A percentile compares a stretch with the other conserved stretches of the same genome.
Conservation (phyloP, 2,329 filamentous ascomycete species). For the Beauveria pseudobassiana region DNA sequence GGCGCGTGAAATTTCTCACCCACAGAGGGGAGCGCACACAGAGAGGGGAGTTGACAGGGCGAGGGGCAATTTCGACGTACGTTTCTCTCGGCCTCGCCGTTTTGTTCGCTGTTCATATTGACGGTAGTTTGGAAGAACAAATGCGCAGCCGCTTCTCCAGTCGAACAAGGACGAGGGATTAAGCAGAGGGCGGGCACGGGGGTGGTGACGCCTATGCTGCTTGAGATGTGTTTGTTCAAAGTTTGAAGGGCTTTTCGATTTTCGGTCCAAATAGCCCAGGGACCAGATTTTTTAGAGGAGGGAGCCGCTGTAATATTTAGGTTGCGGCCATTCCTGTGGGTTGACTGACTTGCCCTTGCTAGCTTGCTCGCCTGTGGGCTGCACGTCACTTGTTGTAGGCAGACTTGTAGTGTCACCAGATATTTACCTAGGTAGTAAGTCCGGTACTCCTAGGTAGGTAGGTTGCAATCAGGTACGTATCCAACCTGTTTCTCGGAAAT, state of each 20-base stretch:
- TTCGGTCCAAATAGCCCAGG: neutral
- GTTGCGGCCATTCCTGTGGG: neutral
- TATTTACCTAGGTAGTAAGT: no score
- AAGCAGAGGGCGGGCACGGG: slow-evolving; percentile 7
- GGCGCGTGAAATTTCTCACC: slow-evolving; percentile 8
- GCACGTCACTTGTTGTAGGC: no score
- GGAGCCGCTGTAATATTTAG: neutral
- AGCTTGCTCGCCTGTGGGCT: neutral
- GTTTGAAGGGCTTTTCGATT: neutral
- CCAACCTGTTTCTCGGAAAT: neutral
- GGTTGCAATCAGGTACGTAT: no score
- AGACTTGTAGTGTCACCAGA: no score
- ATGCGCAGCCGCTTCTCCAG: neutral
- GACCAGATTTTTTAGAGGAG: slow-evolving; percentile 6
- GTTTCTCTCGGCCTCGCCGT: slow-evolving; percentile 14
- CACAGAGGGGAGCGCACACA: slow-evolving; percentile 6
- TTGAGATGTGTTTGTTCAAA: slow-evolving; percentile 10
- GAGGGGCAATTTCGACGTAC: slow-evolving; percentile 9
- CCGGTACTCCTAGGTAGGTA: no score
- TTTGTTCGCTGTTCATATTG: slow-evolving; percentile 12
- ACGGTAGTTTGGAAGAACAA: slow-evolving; percentile 3
- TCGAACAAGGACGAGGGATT: slow-evolving; percentile 2
- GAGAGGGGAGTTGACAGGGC: slow-evolving; percentile 3
- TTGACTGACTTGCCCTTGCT: neutral
- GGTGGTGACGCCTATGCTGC: slow-evolving; percentile 6